phyloP scores from a whole-genome alignment of 768 basidiomycete species.

The Xerocomellus dryophilus region DNA sequence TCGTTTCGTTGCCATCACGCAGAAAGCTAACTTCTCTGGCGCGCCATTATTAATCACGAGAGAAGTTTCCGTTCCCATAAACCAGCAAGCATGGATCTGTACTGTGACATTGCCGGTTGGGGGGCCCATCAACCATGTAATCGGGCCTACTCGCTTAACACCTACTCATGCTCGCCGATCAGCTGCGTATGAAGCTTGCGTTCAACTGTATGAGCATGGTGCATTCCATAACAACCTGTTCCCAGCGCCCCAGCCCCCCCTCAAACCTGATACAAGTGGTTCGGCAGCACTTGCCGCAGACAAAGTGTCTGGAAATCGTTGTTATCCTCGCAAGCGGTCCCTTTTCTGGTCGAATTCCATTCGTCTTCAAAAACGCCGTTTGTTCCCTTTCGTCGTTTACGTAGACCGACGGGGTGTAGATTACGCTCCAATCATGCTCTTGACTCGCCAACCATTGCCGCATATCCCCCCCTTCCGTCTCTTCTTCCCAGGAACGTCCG shows the following conservation, averaged over 20 bases:
- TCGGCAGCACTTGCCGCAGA: conserved; percentile 18
- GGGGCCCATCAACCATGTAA: conserved; percentile 39
- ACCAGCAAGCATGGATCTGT: conserved; percentile 39
- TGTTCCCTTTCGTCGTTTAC: conserved; percentile 42
- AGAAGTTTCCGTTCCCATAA: conserved; percentile 23
- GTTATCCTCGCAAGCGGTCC: conserved; percentile 58
- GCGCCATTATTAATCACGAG: conserved; percentile 22
- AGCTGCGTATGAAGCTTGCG: conserved; percentile 58
- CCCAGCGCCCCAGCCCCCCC: conserved; percentile 9
- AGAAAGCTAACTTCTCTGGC: conserved; percentile 5
- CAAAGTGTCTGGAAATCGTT: conserved; percentile 43
- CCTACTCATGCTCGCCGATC: conserved; percentile 54
- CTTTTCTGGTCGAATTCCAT: conserved; percentile 60
- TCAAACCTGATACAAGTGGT: not conserved
- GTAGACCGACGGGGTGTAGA: conserved; percentile 28
- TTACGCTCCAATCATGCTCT: conserved; percentile 60
- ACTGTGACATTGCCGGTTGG: conserved; percentile 46
- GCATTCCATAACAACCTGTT: conserved; percentile 52
- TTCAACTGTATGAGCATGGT: conserved; percentile 46
- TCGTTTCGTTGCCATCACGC: conserved; percentile 40
- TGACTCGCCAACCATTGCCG: conserved; percentile 69
- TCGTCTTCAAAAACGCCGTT: conserved; percentile 19
- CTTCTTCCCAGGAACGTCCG: conserved; percentile 51
- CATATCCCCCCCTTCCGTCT: conserved; percentile 52
- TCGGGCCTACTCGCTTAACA: conserved; percentile 45